Base-by-base conservation (phyloP, 2,329 filamentous ascomycete genomes). In the Botrytis pseudocinerea region DNA sequence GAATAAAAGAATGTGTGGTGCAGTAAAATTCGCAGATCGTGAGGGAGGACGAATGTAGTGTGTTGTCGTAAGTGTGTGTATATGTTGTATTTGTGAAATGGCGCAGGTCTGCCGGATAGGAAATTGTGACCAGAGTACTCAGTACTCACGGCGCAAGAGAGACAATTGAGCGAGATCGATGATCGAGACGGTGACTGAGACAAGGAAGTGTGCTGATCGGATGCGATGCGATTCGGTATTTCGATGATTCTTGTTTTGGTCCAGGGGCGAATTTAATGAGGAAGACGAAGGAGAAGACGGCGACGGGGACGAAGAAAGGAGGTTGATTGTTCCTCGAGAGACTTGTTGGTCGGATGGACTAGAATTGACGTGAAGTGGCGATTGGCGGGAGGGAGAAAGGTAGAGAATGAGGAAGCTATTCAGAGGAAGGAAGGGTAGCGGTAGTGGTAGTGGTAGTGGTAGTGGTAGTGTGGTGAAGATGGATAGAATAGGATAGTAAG, bases 1-100 rank as follows among this genome's bases (percentile, higher is more conserved):
- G 20, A 68, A 70, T 35, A 46, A 71, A 71, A 66, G 70, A 66
- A 46, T 59, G 70, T 66, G 61, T 66, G 68, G 9, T 46, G 25
- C n/a, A 22, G 64, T 38, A 46, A 25, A 57, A 44, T n/a, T 54
- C 28, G 59, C 35, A 66, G 59, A 54, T 54, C 4, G 18, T 35
- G 46, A 66, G 62, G 44, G 35, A 62, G 60, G 44, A 57, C 57
- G 40, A 63, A 28, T 16, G 57, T 51, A 16, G 48, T 68, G 48
- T 68, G 64, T 54, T 62, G 65, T 40, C 57, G 65, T 25, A 42
- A 2, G 12, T 44, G 66, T 57, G 32, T 40, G 38, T 69, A 51
- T 32, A 60, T 42, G 57, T 38, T 28, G 54, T 46, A 63, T 59
- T 44, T 46, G 70, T 66, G 70, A 66, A 65, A 71, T n/a, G 60